A percentile compares a stretch with the other conserved stretches of the same genome.
phyloP scores from a whole-genome alignment of 768 basidiomycete genomes.

The Amanita rubescens region DNA sequence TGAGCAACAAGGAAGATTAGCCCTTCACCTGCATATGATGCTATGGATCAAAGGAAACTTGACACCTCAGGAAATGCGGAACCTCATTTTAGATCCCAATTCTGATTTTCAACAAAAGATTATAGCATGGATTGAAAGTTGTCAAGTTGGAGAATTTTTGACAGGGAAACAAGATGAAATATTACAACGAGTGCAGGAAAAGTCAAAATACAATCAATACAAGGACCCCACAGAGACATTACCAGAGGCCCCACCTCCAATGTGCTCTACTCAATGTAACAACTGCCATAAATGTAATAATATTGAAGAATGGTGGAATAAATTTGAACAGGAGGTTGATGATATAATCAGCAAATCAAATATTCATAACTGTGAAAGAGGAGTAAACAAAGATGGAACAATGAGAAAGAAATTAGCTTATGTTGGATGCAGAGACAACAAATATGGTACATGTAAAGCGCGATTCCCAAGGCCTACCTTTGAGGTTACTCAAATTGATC shows the following conservation, averaged over 20 bases:
- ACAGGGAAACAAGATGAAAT: constrained; percentile 9
- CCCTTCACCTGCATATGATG: too few relatives aligned
- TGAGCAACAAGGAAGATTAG: too few relatives aligned
- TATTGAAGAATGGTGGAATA: too few relatives aligned
- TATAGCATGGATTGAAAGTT: constrained; percentile 15
- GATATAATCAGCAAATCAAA: too few relatives aligned
- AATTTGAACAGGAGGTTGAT: too few relatives aligned
- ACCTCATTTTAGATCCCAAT: constrained; percentile 16
- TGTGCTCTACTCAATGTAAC: not conserved
- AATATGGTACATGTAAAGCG: constrained; percentile 17
- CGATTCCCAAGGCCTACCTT: too few relatives aligned
- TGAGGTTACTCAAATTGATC: constrained; percentile 14
- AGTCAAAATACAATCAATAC: not conserved
- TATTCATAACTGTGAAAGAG: too few relatives aligned
- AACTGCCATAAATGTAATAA: not conserved
- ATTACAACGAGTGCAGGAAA: not conserved
- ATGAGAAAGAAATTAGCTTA: not conserved
- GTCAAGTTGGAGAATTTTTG: too few relatives aligned
- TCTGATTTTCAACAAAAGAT: constrained; percentile 17
- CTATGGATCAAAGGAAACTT: too few relatives aligned
- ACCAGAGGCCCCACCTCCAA: not conserved
- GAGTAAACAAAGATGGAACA: too few relatives aligned
- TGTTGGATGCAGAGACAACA: constrained; percentile 10
- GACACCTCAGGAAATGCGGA: too few relatives aligned
- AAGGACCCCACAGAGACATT: not conserved